A percentile compares a stretch with the other conserved stretches of the same genome.
Conservation (phyloP, 331 rosid genomes). For the Prunus yedoensis region DNA sequence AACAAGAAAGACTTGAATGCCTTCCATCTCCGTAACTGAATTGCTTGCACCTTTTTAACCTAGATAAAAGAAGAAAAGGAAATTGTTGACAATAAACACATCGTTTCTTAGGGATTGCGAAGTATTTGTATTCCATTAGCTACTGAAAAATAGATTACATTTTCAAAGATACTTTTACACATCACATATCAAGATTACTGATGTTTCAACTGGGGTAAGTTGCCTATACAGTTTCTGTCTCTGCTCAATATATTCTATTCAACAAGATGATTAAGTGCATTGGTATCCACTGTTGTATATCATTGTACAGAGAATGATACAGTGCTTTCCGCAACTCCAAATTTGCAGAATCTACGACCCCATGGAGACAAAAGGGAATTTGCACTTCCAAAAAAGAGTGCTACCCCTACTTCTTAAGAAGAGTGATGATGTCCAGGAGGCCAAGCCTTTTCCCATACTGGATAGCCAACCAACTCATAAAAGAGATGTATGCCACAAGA, state of each 20-base stretch:
- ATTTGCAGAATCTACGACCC: constrained; percentile 15
- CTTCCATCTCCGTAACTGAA: no score
- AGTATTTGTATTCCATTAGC: no score
- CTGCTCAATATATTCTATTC: constrained; percentile 8
- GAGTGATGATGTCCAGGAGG: constrained; percentile 48
- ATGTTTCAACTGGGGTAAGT: not conserved
- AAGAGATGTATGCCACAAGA: constrained; percentile 57
- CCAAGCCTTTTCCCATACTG: constrained; percentile 67
- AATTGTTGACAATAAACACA: no score
- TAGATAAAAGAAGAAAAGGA: no score
- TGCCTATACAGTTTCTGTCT: constrained; percentile 9
- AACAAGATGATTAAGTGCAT: constrained; percentile 7
- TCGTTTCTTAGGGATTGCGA: no score
- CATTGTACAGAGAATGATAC: constrained; percentile 24
- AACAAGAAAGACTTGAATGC: no score
- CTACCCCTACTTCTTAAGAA: constrained; percentile 35
- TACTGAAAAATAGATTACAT: not conserved
- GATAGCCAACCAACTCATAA: constrained; percentile 62
- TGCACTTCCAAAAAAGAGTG: constrained; percentile 17
- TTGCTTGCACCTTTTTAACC: no score
- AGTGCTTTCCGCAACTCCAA: constrained; percentile 27
- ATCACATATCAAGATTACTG: not conserved
- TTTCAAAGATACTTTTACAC: not conserved
- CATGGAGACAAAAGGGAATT: constrained; percentile 1
- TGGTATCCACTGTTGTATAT: constrained; percentile 9